phyloP scores from a whole-genome alignment of 2,329 filamentous ascomycete genomes.

The Fusarium subtropicale region DNA sequence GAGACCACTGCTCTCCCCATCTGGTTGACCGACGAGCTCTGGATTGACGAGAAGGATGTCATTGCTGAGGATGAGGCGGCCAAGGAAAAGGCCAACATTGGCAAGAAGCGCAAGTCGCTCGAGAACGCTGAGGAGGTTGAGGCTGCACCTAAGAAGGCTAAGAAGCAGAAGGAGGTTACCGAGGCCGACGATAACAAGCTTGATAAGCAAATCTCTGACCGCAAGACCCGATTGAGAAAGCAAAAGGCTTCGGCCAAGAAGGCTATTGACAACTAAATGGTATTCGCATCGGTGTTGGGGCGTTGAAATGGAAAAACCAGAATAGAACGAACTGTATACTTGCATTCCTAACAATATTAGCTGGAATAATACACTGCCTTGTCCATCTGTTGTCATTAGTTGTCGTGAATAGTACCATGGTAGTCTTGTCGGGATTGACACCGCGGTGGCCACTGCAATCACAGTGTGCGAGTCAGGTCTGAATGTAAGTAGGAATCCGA shows the following conservation, averaged over 20 bases:
- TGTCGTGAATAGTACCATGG: neutral
- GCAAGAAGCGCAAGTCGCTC: constrained; percentile 72
- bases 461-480: neutral
- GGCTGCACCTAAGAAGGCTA: constrained; percentile 55
- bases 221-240: constrained; percentile 68
- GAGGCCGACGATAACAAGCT: constrained; percentile 65
- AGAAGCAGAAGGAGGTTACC: constrained; percentile 51
- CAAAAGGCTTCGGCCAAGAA: constrained; percentile 69
- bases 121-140: constrained; percentile 58
- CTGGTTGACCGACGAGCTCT: constrained; percentile 93
- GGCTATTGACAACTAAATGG: constrained; percentile 58
- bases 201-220: constrained; percentile 69
- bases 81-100: constrained; percentile 66
- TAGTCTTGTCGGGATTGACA: neutral
- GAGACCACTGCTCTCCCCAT: constrained; percentile 91
- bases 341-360: constrained; percentile 37
- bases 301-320: constrained; percentile 47
- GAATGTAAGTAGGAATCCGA: neutral
- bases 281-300: constrained; percentile 51
- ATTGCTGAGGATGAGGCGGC: constrained; percentile 71
- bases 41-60: constrained; percentile 80
- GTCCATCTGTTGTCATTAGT: neutral
- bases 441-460: neutral
- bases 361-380: constrained; percentile 38
- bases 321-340: constrained; percentile 43